phyloP scores from a whole-genome alignment of 176 grass and related monocot species.

The Tillandsia leiboldiana region DNA sequence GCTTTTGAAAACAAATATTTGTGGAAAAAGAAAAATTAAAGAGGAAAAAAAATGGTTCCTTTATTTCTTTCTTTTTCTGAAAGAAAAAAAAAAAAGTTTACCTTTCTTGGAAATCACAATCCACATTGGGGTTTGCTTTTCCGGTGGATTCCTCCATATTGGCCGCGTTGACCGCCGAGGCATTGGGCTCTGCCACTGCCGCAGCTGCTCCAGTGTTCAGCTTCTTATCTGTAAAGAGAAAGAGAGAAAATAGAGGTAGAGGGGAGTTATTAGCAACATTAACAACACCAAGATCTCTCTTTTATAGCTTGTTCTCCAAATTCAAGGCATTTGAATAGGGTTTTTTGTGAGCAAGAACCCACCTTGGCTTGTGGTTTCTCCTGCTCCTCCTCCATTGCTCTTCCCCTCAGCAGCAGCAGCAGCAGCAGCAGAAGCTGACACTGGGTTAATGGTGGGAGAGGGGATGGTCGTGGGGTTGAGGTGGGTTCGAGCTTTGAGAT shows the following conservation, averaged over 20 bases:
- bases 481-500: conserved; percentile 31
- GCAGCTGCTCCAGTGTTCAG: conserved; percentile 19
- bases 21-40: conserved; percentile 8
- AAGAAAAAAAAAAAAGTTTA: conserved; percentile 25
- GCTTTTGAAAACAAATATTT: conserved; percentile 17
- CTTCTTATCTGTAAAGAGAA: conserved; percentile 44
- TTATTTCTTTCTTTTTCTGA: conserved; percentile 14
- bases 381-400: conserved; percentile 18
- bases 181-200: conserved; percentile 5
- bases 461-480: conserved; percentile 22
- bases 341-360: neutral
- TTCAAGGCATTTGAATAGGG: neutral
- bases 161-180: conserved; percentile 32
- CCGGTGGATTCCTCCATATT: conserved; percentile 38
- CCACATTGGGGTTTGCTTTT: conserved; percentile 26
- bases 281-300: neutral
- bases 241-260: conserved; percentile 6
- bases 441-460: conserved; percentile 12
- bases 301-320: neutral
- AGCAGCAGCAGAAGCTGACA: conserved; percentile 1
- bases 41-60: conserved; percentile 8
- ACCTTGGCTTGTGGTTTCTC: conserved; percentile 42
- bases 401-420: conserved; percentile 19
- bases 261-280: conserved; percentile 3
- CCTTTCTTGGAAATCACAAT: conserved; percentile 56